These are phyloP conservation scores for Hemileia vastatrix DNA, from an alignment of 1,284 basidiomycete genomes.

Conservation along the genomic window DNA sequence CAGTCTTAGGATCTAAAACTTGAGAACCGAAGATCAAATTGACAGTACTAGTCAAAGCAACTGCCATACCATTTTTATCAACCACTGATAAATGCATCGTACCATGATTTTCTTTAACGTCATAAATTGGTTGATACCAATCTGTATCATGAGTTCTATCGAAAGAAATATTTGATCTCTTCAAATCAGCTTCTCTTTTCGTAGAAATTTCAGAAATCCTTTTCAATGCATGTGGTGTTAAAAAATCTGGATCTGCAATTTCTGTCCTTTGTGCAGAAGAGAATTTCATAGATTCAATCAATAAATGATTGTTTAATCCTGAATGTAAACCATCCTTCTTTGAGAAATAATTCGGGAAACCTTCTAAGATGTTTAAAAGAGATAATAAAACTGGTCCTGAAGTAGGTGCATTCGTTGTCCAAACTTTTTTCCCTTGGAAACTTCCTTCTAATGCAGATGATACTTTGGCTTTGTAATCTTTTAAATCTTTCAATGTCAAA, in stretches of 20 bases:
- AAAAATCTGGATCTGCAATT: conserved; percentile 58
- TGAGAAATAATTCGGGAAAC: conserved; percentile 51
- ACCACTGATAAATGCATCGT: conserved; percentile 76
- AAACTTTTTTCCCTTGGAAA: conserved; percentile 67
- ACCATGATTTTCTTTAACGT: conserved; percentile 68
- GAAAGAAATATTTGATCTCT: conserved; percentile 17
- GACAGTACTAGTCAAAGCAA: conserved; percentile 73
- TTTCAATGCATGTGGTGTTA: conserved; percentile 1
- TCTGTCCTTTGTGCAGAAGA: conserved; percentile 56
- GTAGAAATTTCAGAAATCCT: not conserved
- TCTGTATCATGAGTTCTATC: conserved; percentile 64
- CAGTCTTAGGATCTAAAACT: conserved; percentile 72
- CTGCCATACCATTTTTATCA: conserved; percentile 73
- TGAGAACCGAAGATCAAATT: conserved; percentile 77
- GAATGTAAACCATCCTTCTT: too few relatives aligned
- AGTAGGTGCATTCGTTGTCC: conserved; percentile 71
- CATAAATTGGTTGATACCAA: conserved; percentile 76
- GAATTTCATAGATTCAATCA: conserved; percentile 70
- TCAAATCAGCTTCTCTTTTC: not conserved
- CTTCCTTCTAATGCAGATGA: conserved; percentile 62
- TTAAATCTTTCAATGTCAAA: conserved; percentile 61
- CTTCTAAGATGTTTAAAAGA: conserved; percentile 68
- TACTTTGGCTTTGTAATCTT: conserved; percentile 63
- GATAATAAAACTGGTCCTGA: conserved; percentile 69
- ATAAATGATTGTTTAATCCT: conserved; percentile 57